Conservation (phyloP, 2,329 filamentous ascomycete species). For the Raffaelea arxii region DNA sequence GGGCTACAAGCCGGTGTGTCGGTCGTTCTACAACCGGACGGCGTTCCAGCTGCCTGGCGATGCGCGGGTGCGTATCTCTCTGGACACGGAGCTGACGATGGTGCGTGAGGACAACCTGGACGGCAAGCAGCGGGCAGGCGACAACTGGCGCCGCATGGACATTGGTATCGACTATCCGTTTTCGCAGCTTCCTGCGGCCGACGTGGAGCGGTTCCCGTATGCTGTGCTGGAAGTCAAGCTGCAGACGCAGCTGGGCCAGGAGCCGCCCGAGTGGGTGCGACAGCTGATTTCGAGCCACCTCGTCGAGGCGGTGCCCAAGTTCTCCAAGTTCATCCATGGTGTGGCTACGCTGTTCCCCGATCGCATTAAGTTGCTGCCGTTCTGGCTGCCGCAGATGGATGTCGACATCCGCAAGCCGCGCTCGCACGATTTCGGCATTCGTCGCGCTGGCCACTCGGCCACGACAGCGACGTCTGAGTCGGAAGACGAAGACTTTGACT, state of each 20-base stretch:
- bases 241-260: conserved; percentile 89
- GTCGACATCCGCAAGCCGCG: conserved; percentile 92
- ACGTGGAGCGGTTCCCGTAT: conserved; percentile 89
- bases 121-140: conserved; percentile 61
- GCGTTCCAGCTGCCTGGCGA: conserved; percentile 96
- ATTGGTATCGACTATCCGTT: conserved; percentile 97
- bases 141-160: conserved; percentile 95
- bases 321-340: conserved; percentile 98
- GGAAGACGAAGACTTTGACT: conserved; percentile 52
- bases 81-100: conserved; percentile 95
- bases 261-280: conserved; percentile 92
- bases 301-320: conserved; percentile 97
- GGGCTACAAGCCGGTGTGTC: conserved; percentile 77
- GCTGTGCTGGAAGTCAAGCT: conserved; percentile 95
- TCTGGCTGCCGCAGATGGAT: conserved; percentile 98
- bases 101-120: conserved; percentile 90
- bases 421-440: conserved; percentile 83
- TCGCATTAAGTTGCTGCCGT: conserved; percentile 82
- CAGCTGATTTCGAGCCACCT: conserved; percentile 88
- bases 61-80: conserved; percentile 88
- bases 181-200: conserved; percentile 72
- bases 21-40: conserved; percentile 96
- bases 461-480: conserved; percentile 71
- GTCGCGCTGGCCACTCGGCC: conserved; percentile 64
- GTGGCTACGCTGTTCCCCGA: conserved; percentile 78